Evolutionary conservation across 805 yeast species (phyloP).

Genomic region (Clavispora vitiphila): DNA sequence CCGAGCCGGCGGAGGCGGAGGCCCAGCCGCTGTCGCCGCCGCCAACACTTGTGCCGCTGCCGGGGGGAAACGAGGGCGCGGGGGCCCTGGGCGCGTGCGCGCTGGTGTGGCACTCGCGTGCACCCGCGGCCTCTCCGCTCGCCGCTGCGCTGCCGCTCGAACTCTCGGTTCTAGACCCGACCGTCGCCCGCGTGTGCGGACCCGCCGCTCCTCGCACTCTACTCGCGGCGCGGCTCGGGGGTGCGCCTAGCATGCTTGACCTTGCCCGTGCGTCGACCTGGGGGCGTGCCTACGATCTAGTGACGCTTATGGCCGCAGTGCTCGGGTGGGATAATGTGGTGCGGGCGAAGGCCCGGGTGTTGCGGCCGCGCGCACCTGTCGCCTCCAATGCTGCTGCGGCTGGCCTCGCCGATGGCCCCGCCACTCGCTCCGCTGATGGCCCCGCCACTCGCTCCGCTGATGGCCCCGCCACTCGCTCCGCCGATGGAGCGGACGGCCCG

Average conservation of each 20-base stretch:
- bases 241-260: conserved; percentile 26
- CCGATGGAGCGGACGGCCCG: no score
- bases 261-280: conserved; percentile 33
- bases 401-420: conserved; percentile 17
- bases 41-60: no score
- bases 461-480: no score
- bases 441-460: no score
- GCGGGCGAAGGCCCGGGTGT: conserved; percentile 59
- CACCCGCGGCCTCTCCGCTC: conserved; percentile 33
- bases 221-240: conserved; percentile 30
- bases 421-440: no score
- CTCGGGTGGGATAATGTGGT: conserved; percentile 83
- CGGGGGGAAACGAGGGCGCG: no score
- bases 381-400: no score
- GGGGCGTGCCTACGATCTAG: conserved; percentile 54
- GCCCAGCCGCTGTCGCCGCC: no score
- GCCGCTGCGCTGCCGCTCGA: conserved; percentile 28
- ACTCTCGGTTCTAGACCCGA: conserved; percentile 30
- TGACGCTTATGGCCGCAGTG: conserved; percentile 60
- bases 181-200: conserved; percentile 23
- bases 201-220: conserved; percentile 22
- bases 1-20: conserved; percentile 2
- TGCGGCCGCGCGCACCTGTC: conserved; percentile 26
- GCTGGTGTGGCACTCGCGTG: neutral
- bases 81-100: conserved; percentile 18